These are phyloP conservation scores for Epichloe gansuensis DNA, from an alignment of 2,329 filamentous ascomycete genomes.

Conservation along the genomic window DNA sequence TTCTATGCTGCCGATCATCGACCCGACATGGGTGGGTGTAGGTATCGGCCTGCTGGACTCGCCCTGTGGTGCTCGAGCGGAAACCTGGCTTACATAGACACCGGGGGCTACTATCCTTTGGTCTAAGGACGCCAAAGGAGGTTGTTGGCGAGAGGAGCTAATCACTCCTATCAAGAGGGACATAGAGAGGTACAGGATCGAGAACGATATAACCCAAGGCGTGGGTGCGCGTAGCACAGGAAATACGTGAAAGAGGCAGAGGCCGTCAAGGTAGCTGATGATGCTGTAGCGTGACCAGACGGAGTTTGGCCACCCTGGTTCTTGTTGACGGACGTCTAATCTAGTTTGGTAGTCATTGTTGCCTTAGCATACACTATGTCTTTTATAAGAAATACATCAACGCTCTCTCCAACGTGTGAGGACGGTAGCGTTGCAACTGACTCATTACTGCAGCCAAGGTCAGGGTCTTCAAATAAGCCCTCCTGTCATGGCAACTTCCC, in stretches of 20 bases:
- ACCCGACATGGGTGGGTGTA: slow-evolving; percentile 27
- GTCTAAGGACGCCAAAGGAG: slow-evolving; percentile 5
- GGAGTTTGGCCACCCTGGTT: background rate
- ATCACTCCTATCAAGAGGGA: slow-evolving; percentile 6
- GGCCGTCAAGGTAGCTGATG: background rate
- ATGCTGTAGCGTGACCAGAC: background rate
- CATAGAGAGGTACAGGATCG: slow-evolving; percentile 12
- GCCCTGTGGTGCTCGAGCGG: slow-evolving; percentile 31
- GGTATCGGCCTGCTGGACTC: slow-evolving; percentile 31
- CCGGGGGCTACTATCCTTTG: slow-evolving; percentile 15
- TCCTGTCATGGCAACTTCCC: slow-evolving; percentile 12
- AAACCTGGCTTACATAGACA: slow-evolving; percentile 29
- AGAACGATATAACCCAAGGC: slow-evolving; percentile 5
- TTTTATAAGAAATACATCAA: slow-evolving; percentile 1
- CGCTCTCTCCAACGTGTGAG: background rate
- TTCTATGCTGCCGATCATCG: slow-evolving; percentile 30
- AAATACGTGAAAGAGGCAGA: background rate
- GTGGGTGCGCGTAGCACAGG: slow-evolving; percentile 7
- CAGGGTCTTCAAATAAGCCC: slow-evolving; percentile 6
- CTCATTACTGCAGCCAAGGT: background rate
- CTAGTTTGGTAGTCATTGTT: background rate
- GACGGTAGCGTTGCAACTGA: background rate
- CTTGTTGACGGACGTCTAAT: background rate
- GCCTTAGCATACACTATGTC: slow-evolving; percentile 3
- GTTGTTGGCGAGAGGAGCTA: slow-evolving; percentile 11